These are phyloP conservation scores for Didymellaceae sp. DNA, from an alignment of 2,329 filamentous ascomycete species.

Conservation along the genomic window DNA sequence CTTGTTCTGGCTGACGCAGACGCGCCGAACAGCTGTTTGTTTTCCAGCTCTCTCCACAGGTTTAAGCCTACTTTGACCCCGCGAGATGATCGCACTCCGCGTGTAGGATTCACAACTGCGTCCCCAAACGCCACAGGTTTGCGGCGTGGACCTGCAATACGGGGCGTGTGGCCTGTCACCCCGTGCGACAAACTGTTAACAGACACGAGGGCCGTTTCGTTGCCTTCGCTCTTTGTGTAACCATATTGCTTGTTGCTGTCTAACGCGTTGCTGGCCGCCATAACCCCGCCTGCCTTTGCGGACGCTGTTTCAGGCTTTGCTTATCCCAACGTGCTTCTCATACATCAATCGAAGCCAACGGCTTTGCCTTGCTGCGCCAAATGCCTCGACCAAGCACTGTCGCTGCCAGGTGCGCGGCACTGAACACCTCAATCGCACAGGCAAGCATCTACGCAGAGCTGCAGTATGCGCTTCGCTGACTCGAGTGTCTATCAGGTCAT, in stretches of 20 bases:
- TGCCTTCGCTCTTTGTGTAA: conserved; percentile 14
- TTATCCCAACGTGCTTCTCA: conserved; percentile 14
- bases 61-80: conserved; percentile 16
- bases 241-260: conserved; percentile 20
- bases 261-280: conserved; percentile 12
- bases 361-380: conserved; percentile 14
- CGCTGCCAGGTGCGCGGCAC: conserved; percentile 43
- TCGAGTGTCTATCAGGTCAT: conserved; percentile 31
- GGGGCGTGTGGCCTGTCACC: conserved; percentile 5
- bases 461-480: conserved; percentile 21
- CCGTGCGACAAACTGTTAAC: conserved; percentile 17
- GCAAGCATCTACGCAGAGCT: conserved; percentile 24
- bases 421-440: conserved; percentile 41
- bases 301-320: conserved; percentile 16
- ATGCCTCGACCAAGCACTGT: conserved; percentile 40
- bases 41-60: conserved; percentile 17
- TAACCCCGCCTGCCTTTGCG: conserved; percentile 11
- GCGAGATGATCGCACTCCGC: conserved; percentile 12
- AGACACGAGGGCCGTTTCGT: conserved; percentile 9
- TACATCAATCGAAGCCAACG: conserved; percentile 9
- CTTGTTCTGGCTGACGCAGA: conserved; percentile 12
- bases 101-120: conserved; percentile 14
- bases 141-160: conserved; percentile 14
- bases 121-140: conserved; percentile 13
- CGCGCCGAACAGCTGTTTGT: conserved; percentile 19